These are phyloP conservation scores for Stemphylium beticola DNA, from an alignment of 2,329 filamentous ascomycete species.

Conservation along the genomic window DNA sequence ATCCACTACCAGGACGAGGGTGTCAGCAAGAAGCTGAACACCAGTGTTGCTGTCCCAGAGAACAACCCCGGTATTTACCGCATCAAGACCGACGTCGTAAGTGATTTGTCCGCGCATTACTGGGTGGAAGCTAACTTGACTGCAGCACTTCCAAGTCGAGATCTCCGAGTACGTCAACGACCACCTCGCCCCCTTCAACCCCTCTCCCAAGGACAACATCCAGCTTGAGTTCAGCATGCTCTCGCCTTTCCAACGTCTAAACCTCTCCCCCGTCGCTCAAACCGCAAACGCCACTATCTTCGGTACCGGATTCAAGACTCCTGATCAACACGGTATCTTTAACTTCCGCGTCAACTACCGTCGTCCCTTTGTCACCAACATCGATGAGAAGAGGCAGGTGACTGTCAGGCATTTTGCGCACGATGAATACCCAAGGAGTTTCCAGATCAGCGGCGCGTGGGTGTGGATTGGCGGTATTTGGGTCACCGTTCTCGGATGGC, in stretches of 20 bases:
- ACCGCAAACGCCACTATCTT: slow-evolving; percentile 75
- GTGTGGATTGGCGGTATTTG: slow-evolving; percentile 91
- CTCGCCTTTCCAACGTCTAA: slow-evolving; percentile 91
- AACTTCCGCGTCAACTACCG: slow-evolving; percentile 98
- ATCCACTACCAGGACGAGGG: slow-evolving; percentile 72
- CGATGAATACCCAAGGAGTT: slow-evolving; percentile 94
- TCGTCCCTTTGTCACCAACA: slow-evolving; percentile 83
- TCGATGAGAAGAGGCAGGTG: slow-evolving; percentile 94
- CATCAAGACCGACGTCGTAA: slow-evolving; percentile 94
- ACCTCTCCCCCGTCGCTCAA: slow-evolving; percentile 64
- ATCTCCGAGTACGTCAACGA: slow-evolving; percentile 83
- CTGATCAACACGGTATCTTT: slow-evolving; percentile 99
- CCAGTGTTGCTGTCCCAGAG: slow-evolving; percentile 50
- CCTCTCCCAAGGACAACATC: slow-evolving; percentile 72
- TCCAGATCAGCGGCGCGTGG: slow-evolving; percentile 87
- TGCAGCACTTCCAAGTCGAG: slow-evolving; percentile 82
- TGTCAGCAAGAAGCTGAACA: slow-evolving; percentile 56
- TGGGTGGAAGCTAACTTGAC: not conserved
- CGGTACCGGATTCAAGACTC: slow-evolving; percentile 76
- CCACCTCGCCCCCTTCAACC: slow-evolving; percentile 74
- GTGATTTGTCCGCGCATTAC: slow-evolving; percentile 49
- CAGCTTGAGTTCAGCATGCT: slow-evolving; percentile 99
- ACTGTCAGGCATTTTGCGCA: slow-evolving; percentile 96
- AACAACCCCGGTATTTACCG: slow-evolving; percentile 88
- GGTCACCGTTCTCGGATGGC: slow-evolving; percentile 81